phyloP scores from a whole-genome alignment of 2,329 filamentous ascomycete species.

The Coniochaeta pulveracea region DNA sequence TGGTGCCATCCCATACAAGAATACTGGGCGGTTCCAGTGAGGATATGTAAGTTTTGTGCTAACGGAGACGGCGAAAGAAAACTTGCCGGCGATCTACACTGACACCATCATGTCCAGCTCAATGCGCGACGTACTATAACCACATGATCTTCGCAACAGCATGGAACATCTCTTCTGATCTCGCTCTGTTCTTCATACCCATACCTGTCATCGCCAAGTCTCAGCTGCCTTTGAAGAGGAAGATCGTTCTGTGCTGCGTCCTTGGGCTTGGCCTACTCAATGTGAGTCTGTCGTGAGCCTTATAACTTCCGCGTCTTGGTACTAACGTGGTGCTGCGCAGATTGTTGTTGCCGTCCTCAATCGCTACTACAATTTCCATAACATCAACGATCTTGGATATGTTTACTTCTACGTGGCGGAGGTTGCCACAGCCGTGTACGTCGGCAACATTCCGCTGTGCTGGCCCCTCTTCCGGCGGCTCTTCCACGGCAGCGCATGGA shows the following conservation, averaged over 20 bases:
- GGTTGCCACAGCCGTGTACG: slow-evolving; percentile 45
- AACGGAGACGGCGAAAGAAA: background rate
- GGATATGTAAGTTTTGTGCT: slow-evolving; percentile 14
- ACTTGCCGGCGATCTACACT: slow-evolving; percentile 3
- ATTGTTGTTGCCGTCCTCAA: slow-evolving; percentile 48
- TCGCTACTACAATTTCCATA: slow-evolving; percentile 48
- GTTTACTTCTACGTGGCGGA: slow-evolving; percentile 51
- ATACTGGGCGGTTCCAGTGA: slow-evolving; percentile 39
- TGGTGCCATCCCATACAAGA: slow-evolving; percentile 41
- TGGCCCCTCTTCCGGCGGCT: slow-evolving; percentile 43
- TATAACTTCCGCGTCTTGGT: background rate
- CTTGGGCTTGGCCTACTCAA: slow-evolving; percentile 44
- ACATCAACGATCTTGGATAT: slow-evolving; percentile 44
- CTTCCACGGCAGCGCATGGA: slow-evolving; percentile 13
- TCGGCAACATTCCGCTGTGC: slow-evolving; percentile 48
- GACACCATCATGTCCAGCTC: slow-evolving; percentile 12
- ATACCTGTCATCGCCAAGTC: slow-evolving; percentile 30
- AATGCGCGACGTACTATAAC: slow-evolving; percentile 33
- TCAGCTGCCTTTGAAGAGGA: slow-evolving; percentile 26
- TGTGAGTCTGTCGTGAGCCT: too few relatives aligned
- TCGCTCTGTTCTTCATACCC: slow-evolving; percentile 31
- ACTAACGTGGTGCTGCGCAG: slow-evolving; percentile 13
- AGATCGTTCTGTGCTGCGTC: slow-evolving; percentile 39
- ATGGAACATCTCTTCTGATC: slow-evolving; percentile 34
- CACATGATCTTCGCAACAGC: slow-evolving; percentile 34